These are phyloP conservation scores for Westerdykella ornata DNA, from an alignment of 2,329 filamentous ascomycete genomes.

Conservation along the genomic window DNA sequence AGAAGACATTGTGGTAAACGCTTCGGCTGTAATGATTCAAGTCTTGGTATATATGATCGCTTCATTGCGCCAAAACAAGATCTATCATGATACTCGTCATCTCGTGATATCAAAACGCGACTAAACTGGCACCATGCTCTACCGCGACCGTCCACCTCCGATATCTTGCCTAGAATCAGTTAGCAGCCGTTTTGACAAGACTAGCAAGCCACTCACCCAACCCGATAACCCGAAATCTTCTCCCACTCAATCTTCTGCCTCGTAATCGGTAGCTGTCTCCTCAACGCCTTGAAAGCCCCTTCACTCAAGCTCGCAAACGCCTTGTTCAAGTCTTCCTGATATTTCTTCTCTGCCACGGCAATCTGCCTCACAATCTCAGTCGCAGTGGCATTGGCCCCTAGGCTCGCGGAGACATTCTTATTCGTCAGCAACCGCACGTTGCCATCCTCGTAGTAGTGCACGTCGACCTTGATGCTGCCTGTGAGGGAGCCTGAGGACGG, in stretches of 20 bases:
- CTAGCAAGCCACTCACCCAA: slow-evolving; percentile 14
- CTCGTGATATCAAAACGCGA: too few relatives aligned
- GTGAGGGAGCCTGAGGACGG: slow-evolving; percentile 60
- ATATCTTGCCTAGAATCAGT: slow-evolving; percentile 44
- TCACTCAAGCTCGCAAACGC: slow-evolving; percentile 85
- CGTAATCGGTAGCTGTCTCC: slow-evolving; percentile 90
- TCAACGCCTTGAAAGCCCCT: slow-evolving; percentile 87
- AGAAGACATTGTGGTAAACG: too few relatives aligned
- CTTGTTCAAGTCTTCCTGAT: slow-evolving; percentile 91
- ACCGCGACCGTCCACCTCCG: slow-evolving; percentile 43
- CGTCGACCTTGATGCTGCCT: slow-evolving; percentile 83
- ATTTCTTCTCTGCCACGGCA: slow-evolving; percentile 74
- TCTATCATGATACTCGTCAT: too few relatives aligned
- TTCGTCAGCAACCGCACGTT: slow-evolving; percentile 91
- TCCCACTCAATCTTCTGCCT: slow-evolving; percentile 99
- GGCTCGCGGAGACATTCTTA: slow-evolving; percentile 60
- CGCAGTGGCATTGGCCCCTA: slow-evolving; percentile 54
- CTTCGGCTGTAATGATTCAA: too few relatives aligned
- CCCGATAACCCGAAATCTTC: slow-evolving; percentile 84
- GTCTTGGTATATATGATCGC: too few relatives aligned
- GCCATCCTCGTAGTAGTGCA: slow-evolving; percentile 99
- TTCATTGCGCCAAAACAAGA: too few relatives aligned
- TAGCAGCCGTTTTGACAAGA: slow-evolving; percentile 11
- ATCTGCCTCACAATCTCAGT: slow-evolving; percentile 72
- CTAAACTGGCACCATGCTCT: slow-evolving; percentile 1